Percentiles rank a stretch among this genome's conserved stretches.
Conservation (phyloP, 2,329 filamentous ascomycete genomes). For the Fusarium bactridioides region DNA sequence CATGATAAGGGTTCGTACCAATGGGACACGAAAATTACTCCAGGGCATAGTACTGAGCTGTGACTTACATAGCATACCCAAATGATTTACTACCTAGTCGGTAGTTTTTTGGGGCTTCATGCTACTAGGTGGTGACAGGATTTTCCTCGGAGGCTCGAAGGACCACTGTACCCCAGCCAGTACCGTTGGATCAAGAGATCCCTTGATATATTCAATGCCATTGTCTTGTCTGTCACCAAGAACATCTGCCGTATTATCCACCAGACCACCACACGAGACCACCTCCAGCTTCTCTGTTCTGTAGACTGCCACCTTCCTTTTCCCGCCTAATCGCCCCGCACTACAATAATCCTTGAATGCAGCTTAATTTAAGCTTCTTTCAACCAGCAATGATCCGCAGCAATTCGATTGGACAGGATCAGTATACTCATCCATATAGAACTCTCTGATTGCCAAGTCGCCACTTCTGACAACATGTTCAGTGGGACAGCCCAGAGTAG, state of each 20-base stretch:
- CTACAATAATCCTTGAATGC: slow-evolving; percentile 16
- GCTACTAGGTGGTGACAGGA: neutral
- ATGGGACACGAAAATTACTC: slow-evolving; percentile 14
- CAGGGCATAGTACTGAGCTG: neutral
- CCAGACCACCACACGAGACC: slow-evolving; percentile 1
- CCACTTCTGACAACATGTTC: neutral
- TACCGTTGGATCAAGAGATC: neutral
- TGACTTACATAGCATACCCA: no score
- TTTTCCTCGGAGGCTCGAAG: neutral
- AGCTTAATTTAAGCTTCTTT: slow-evolving; percentile 39
- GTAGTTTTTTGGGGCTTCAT: neutral
- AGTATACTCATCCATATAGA: neutral
- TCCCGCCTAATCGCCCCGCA: slow-evolving; percentile 18
- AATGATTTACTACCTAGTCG: neutral
- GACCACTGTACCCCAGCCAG: neutral
- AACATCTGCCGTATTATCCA: neutral
- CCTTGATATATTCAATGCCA: neutral
- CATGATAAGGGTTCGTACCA: neutral
- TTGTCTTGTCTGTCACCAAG: neutral
- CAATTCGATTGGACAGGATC: neutral
- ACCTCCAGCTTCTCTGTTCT: neutral
- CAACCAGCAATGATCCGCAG: neutral
- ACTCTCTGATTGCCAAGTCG: neutral
- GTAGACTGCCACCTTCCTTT: slow-evolving; percentile 35
- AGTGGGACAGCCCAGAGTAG: neutral